phyloP scores from a whole-genome alignment of 257 asterid genomes.

The Ocimum tenuiflorum region DNA sequence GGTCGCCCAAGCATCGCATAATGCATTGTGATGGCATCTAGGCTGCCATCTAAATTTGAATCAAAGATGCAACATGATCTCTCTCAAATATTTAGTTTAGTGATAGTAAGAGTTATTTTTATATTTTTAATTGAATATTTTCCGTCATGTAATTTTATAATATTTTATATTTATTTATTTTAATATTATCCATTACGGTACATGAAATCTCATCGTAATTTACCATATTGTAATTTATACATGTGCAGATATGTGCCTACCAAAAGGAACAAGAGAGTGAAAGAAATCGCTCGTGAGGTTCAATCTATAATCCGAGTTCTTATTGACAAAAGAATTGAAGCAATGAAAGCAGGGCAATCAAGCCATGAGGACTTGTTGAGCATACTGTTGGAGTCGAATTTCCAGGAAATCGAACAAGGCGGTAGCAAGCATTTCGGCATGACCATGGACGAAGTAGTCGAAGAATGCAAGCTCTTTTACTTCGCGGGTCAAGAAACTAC shows the following conservation, averaged over 20 bases:
- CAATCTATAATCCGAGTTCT: not conserved
- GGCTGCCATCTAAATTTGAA: too few species aligned
- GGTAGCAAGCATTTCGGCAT: constrained; percentile 26
- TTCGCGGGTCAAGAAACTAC: constrained; percentile 46
- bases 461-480: constrained; percentile 45
- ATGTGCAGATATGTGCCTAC: constrained; percentile 33
- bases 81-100: too few species aligned
- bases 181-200: too few species aligned
- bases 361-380: constrained; percentile 25
- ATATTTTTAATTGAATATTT: too few species aligned
- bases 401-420: constrained; percentile 17
- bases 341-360: constrained; percentile 28
- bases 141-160: too few species aligned
- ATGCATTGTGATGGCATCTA: too few species aligned
- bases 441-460: constrained; percentile 31
- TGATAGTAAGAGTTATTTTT: too few species aligned
- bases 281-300: not conserved
- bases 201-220: too few species aligned
- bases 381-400: constrained; percentile 26
- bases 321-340: constrained; percentile 17
- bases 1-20: too few species aligned
- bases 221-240: too few species aligned
- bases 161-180: too few species aligned
- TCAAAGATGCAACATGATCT: too few species aligned
- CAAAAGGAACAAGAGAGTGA: constrained; percentile 24